Evolutionary conservation across 2,329 filamentous ascomycete species (phyloP), one percentile per base, ranked within the genome.

Genomic region (Corniculantispora saksenae): DNA sequence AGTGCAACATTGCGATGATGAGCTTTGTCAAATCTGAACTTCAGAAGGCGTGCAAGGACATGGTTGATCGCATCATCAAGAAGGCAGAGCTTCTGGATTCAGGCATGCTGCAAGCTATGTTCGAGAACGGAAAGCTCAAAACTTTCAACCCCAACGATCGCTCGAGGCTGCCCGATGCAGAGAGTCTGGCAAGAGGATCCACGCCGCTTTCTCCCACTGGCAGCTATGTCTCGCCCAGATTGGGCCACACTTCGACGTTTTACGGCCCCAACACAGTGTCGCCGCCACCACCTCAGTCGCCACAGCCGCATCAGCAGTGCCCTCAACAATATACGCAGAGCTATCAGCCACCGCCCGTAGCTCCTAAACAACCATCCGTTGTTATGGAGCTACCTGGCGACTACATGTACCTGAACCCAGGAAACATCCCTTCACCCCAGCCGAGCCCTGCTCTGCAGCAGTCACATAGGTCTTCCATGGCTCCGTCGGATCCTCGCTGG

Each of bases 1-100:
- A 84, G 70, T 89, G 87, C 80, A 91, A 90, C 72, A 78, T 91
- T 61, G 83, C 88, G 66, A 82, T 90, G 76, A 82, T 88, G 65
- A 73, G 81, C 56, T 90, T 90, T 66, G 88, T 91, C 69, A 90
- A 89, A 79, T 82, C 84, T 65, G 86, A 91, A 73, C 83, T 85
- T 71, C 89, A 89, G 76, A 82, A 86, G 10, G 86, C 89, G 9
- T 88, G 76, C 70, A 88, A 87, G 68, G 83, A 89, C 66, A 89
- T 91, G 85, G 84, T 91, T 1, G 80, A 84, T 61, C 83, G 89
- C 57, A 84, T 92, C 72, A 86, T 91, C 71, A 89, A 90, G 72
- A 91, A 91, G 79, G 89, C 89, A 0, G 88, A 90, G 74, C 79
- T 91, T 25, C 79, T 91, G 47, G 89, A 91, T 70, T 80, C 88